These are phyloP conservation scores for Amphibolis antarctica DNA, from an alignment of 106 monocot species.

Conservation along the genomic window DNA sequence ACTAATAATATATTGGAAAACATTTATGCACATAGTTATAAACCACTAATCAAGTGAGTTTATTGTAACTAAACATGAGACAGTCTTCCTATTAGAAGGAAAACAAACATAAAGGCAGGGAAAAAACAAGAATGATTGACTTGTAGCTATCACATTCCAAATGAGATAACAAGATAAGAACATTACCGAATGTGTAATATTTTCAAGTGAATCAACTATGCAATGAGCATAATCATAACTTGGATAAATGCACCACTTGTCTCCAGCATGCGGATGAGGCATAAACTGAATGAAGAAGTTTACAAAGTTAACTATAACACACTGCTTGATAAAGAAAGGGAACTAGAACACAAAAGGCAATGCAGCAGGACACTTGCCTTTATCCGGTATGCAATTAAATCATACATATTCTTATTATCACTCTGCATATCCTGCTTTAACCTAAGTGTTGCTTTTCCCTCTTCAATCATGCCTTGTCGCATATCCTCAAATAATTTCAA, in stretches of 20 bases:
- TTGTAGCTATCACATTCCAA: neutral
- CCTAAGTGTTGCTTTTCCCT: slow-evolving; percentile 93
- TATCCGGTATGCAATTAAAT: slow-evolving; percentile 93
- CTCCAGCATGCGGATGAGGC: slow-evolving; percentile 95
- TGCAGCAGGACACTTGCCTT: slow-evolving; percentile 39
- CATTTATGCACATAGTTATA: too few relatives aligned
- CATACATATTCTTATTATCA: slow-evolving; percentile 98
- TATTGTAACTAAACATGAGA: too few relatives aligned
- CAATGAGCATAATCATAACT: slow-evolving; percentile 98
- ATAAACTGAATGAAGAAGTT: slow-evolving; percentile 58
- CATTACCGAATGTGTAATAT: slow-evolving; percentile 86
- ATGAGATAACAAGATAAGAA: neutral
- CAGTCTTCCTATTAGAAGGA: neutral
- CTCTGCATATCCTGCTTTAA: slow-evolving; percentile 97
- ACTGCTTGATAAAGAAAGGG: too few relatives aligned
- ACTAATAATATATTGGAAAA: too few relatives aligned
- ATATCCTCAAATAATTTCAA: slow-evolving; percentile 79
- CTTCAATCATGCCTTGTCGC: slow-evolving; percentile 75
- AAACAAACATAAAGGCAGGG: neutral
- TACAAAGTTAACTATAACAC: too few relatives aligned
- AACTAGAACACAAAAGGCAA: neutral
- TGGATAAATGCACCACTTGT: slow-evolving; percentile 98
- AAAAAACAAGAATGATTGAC: neutral
- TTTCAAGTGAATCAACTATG: slow-evolving; percentile 98
- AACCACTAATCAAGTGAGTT: too few relatives aligned